Percentiles rank a stretch among this genome's conserved stretches.
Conservation (phyloP, 129 eudicot species). For the Flaveria brownii region DNA sequence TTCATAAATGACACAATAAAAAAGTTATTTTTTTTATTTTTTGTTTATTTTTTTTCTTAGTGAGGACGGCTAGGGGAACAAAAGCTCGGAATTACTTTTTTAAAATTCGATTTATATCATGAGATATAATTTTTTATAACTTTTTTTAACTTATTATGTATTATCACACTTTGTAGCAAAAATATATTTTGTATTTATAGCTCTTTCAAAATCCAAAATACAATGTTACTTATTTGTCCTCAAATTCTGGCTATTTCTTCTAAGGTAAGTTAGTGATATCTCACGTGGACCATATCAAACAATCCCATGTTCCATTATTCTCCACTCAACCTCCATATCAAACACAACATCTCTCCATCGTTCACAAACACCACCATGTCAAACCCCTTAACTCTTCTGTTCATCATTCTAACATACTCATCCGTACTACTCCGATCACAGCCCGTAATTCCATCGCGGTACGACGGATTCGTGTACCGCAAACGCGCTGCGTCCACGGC, state of each 20-base stretch:
- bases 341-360: not conserved
- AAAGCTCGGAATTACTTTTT: too few relatives aligned
- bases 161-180: too few relatives aligned
- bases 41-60: too few relatives aligned
- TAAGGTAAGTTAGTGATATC: not conserved
- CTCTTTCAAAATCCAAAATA: not conserved
- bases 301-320: not conserved
- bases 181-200: too few relatives aligned
- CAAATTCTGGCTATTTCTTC: not conserved
- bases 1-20: too few relatives aligned
- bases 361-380: conserved; percentile 21
- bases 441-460: conserved; percentile 45
- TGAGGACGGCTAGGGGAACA: too few relatives aligned
- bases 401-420: conserved; percentile 10
- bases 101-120: too few relatives aligned
- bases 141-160: too few relatives aligned
- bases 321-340: not conserved
- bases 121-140: too few relatives aligned
- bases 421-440: conserved; percentile 29
- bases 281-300: conserved; percentile 10
- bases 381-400: conserved; percentile 11
- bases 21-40: too few relatives aligned
- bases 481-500: conserved; percentile 32
- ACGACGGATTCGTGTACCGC: conserved; percentile 78
- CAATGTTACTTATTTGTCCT: not conserved